phyloP scores from a whole-genome alignment of 495 filamentous ascomycete genomes.

The Hypoxylon trugodes region DNA sequence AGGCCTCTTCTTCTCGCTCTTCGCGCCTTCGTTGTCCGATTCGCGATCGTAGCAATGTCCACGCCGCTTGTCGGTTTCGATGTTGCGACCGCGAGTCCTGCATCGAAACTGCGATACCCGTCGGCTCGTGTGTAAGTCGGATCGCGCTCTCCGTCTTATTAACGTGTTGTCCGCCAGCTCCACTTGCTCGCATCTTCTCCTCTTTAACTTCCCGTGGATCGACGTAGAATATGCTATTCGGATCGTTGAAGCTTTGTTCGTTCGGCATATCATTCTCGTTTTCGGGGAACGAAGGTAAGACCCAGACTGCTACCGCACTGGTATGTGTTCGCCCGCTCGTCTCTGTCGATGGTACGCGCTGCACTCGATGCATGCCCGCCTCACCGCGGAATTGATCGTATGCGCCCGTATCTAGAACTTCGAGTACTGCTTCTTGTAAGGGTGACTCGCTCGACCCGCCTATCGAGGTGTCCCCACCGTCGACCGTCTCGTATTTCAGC shows the following conservation, averaged over 20 bases:
- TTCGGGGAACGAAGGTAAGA: constrained; percentile 84
- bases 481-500: constrained; percentile 61
- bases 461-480: constrained; percentile 66
- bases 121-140: constrained; percentile 90
- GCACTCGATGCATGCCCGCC: constrained; percentile 93
- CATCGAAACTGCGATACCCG: constrained; percentile 83
- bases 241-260: constrained; percentile 76
- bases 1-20: constrained; percentile 83
- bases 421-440: constrained; percentile 84
- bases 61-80: constrained; percentile 84
- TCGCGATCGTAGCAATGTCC: constrained; percentile 82
- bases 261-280: constrained; percentile 56
- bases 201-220: constrained; percentile 83
- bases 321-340: constrained; percentile 91
- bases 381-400: constrained; percentile 85
- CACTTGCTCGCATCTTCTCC: constrained; percentile 91
- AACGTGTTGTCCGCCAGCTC: constrained; percentile 96
- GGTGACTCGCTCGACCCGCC: constrained; percentile 65
- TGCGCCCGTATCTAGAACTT: constrained; percentile 77
- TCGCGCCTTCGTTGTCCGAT: constrained; percentile 83
- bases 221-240: constrained; percentile 88
- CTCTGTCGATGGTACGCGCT: constrained; percentile 91
- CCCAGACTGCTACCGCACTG: constrained; percentile 88
- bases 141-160: constrained; percentile 98
- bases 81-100: constrained; percentile 93